Conservation (phyloP, 768 basidiomycete species). For the Trametes cingulata region DNA sequence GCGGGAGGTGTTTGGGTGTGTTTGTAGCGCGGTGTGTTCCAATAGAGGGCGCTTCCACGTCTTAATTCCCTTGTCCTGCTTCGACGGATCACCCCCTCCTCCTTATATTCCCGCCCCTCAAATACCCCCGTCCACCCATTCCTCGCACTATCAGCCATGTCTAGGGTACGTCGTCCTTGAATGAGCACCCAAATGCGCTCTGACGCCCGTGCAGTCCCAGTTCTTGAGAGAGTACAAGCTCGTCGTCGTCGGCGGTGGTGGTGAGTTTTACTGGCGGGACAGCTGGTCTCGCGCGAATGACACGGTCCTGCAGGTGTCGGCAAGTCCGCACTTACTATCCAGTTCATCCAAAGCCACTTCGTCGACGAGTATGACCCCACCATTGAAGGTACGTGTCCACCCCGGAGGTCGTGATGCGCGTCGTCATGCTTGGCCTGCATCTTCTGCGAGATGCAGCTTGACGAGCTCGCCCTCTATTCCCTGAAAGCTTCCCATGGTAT, state of each 20-base stretch:
- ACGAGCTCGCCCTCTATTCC: not conserved
- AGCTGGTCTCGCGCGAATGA: not conserved
- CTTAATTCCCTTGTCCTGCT: conserved; percentile 15
- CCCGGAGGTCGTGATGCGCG: not conserved
- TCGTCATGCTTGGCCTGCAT: not conserved
- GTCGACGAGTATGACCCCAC: conserved; percentile 95
- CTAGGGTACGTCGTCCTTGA: conserved; percentile 30
- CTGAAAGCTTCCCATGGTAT: not conserved
- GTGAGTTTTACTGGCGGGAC: conserved; percentile 42
- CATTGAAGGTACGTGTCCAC: conserved; percentile 69
- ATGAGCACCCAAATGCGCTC: not conserved
- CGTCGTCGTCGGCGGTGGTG: conserved; percentile 98
- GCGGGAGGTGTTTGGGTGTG: conserved; percentile 13
- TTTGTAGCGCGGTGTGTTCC: conserved; percentile 14
- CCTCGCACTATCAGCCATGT: conserved; percentile 29
- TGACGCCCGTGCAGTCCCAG: conserved; percentile 55
- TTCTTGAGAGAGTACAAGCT: conserved; percentile 98
- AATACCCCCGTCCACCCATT: conserved; percentile 14
- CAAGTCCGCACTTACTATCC: conserved; percentile 94
- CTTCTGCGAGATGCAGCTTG: not conserved
- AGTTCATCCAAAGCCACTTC: conserved; percentile 96
- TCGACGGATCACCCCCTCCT: conserved; percentile 21
- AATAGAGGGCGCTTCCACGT: conserved; percentile 19
- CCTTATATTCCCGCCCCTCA: conserved; percentile 17
- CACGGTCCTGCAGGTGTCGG: conserved; percentile 51